Percentiles rank a stretch among this genome's conserved stretches.
phyloP scores from a whole-genome alignment of 306 rosid genomes.

The Vicia sativa region DNA sequence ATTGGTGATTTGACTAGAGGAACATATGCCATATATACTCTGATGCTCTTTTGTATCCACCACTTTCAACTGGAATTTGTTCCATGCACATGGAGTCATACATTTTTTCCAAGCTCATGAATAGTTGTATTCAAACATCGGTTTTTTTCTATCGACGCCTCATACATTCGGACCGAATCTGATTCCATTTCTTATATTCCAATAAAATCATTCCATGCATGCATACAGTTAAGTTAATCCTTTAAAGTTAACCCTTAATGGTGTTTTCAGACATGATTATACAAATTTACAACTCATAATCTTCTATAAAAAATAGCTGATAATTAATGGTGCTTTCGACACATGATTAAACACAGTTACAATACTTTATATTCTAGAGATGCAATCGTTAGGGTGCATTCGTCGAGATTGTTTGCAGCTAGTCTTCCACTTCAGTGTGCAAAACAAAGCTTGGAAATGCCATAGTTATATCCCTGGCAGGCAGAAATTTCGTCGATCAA shows the following conservation, averaged over 20 bases:
- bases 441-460: conserved; percentile 80
- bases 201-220: not conserved
- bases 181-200: conserved; percentile 28
- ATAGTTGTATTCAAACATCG: not conserved
- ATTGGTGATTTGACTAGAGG: not conserved
- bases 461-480: conserved; percentile 68
- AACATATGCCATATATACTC: not conserved
- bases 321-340: conserved; percentile 1
- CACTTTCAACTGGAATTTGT: conserved; percentile 28
- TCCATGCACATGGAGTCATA: conserved; percentile 8
- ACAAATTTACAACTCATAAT: not conserved
- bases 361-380: not conserved
- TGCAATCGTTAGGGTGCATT: conserved; percentile 6
- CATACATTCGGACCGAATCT: conserved; percentile 17
- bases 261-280: no score
- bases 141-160: not conserved
- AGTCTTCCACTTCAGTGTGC: conserved; percentile 51
- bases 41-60: conserved; percentile 16
- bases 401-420: conserved; percentile 12
- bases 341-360: conserved; percentile 9
- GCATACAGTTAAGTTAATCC: no score
- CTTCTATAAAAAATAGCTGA: not conserved
- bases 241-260: no score
- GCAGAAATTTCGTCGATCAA: conserved; percentile 8
- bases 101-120: not conserved